phyloP scores from a whole-genome alignment of 768 basidiomycete species.

The Pleurotus pulmonarius region DNA sequence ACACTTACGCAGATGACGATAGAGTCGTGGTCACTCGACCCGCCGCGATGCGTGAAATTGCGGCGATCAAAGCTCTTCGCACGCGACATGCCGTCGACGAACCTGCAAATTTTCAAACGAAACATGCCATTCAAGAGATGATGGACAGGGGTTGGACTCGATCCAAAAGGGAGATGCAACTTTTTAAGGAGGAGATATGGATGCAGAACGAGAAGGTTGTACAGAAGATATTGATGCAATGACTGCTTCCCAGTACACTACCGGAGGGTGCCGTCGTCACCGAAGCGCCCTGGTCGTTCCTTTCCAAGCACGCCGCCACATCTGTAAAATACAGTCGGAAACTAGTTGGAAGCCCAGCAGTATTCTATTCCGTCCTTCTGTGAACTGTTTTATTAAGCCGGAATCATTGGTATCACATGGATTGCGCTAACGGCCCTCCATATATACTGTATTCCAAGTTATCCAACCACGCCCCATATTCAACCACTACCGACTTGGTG shows the following conservation, averaged over 20 bases:
- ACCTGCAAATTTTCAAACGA: background rate
- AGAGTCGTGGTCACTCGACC: conserved; percentile 34
- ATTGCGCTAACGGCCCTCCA: too few relatives aligned
- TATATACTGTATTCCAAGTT: too few relatives aligned
- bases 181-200: conserved; percentile 29
- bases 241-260: background rate
- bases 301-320: background rate
- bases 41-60: conserved; percentile 34
- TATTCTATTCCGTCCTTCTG: too few relatives aligned
- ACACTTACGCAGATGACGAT: conserved; percentile 33
- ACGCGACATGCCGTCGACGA: conserved; percentile 17
- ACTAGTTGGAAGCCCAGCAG: too few relatives aligned
- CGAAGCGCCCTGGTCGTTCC: background rate
- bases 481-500: too few relatives aligned
- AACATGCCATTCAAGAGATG: conserved; percentile 23
- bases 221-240: conserved; percentile 24
- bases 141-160: conserved; percentile 27
- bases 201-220: conserved; percentile 25
- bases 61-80: conserved; percentile 32
- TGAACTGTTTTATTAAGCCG: too few relatives aligned
- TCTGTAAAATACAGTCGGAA: too few relatives aligned
- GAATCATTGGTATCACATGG: too few relatives aligned
- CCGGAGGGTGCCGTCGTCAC: background rate
- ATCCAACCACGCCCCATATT: too few relatives aligned
- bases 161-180: conserved; percentile 17